A percentile compares a stretch with the other conserved stretches of the same genome.
phyloP scores from a whole-genome alignment of 2,329 filamentous ascomycete species.

The Zymoseptoria crescenta region DNA sequence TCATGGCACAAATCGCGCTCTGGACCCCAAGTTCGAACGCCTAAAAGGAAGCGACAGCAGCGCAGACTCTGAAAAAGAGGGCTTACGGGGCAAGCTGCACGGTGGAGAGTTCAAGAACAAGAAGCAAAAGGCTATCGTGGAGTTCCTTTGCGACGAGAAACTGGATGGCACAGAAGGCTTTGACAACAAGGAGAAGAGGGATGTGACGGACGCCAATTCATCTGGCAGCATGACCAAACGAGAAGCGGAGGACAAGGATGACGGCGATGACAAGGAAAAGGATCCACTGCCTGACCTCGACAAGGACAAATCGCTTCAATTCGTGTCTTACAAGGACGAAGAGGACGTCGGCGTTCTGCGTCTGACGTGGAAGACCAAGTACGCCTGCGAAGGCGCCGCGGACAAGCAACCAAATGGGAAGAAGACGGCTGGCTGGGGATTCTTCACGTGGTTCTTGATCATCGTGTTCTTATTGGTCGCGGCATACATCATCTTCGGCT shows the following conservation, averaged over 20 bases:
- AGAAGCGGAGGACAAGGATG: conserved; percentile 28
- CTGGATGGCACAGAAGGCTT: conserved; percentile 64
- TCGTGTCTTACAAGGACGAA: conserved; percentile 63
- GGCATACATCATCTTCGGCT: conserved; percentile 91
- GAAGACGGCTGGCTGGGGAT: conserved; percentile 66
- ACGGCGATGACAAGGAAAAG: conserved; percentile 29
- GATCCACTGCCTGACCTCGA: conserved; percentile 36
- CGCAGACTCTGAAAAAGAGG: conserved; percentile 60
- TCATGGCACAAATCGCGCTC: conserved; percentile 43
- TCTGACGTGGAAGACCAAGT: conserved; percentile 79
- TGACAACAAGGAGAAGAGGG: conserved; percentile 51
- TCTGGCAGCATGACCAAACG: conserved; percentile 45
- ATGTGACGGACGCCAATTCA: conserved; percentile 31
- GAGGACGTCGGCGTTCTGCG: conserved; percentile 56
- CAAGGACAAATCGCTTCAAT: conserved; percentile 59
- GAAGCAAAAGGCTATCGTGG: conserved; percentile 68
- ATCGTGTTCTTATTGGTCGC: conserved; percentile 78
- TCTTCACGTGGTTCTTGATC: conserved; percentile 95
- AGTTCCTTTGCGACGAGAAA: conserved; percentile 72
- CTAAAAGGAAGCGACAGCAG: conserved; percentile 59
- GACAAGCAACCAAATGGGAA: conserved; percentile 35
- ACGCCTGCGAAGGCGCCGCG: conserved; percentile 63
- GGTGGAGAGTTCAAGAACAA: conserved; percentile 50
- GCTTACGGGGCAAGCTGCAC: conserved; percentile 60
- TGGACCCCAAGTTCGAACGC: conserved; percentile 60